phyloP scores from a whole-genome alignment of 2,329 filamentous ascomycete genomes.

The Lizonia empirigonia region DNA sequence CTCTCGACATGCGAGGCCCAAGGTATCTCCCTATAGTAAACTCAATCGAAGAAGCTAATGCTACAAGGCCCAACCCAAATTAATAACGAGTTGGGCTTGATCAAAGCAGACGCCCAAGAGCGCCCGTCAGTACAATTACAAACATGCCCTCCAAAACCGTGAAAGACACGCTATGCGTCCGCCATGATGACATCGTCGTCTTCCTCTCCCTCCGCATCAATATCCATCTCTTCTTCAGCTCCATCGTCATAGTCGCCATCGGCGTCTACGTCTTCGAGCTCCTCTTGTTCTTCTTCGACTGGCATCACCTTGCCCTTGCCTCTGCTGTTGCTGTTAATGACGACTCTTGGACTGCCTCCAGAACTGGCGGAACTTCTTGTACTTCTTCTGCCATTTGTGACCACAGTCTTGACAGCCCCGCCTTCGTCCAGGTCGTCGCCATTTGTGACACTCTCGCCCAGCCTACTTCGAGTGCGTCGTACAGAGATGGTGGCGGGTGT shows the following conservation, averaged over 20 bases:
- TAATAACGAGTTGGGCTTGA: not conserved
- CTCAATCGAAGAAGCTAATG: slow-evolving; percentile 13
- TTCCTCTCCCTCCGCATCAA: slow-evolving; percentile 35
- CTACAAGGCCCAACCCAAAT: slow-evolving; percentile 8
- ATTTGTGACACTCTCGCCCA: slow-evolving; percentile 50
- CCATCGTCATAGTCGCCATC: slow-evolving; percentile 33
- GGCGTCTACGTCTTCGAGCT: slow-evolving; percentile 37
- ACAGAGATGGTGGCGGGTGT: slow-evolving; percentile 39
- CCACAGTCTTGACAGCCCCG: slow-evolving; percentile 35
- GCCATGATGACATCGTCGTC: slow-evolving; percentile 41
- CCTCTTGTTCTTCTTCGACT: slow-evolving; percentile 42
- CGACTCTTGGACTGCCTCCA: slow-evolving; percentile 31
- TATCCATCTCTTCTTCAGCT: slow-evolving; percentile 25
- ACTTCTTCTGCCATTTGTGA: slow-evolving; percentile 34
- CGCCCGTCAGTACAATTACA: slow-evolving; percentile 14
- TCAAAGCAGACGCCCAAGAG: not conserved
- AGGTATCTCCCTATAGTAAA: slow-evolving; percentile 32
- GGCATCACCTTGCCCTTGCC: slow-evolving; percentile 34
- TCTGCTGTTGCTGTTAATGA: slow-evolving; percentile 26
- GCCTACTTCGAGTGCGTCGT: slow-evolving; percentile 51
- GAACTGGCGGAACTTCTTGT: slow-evolving; percentile 41
- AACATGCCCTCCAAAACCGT: not conserved
- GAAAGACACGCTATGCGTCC: slow-evolving; percentile 16
- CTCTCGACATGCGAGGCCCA: slow-evolving; percentile 14
- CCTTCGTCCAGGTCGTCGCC: slow-evolving; percentile 41